Conservation (phyloP, 805 yeast genomes). For the Sporopachydermia lactativora region DNA sequence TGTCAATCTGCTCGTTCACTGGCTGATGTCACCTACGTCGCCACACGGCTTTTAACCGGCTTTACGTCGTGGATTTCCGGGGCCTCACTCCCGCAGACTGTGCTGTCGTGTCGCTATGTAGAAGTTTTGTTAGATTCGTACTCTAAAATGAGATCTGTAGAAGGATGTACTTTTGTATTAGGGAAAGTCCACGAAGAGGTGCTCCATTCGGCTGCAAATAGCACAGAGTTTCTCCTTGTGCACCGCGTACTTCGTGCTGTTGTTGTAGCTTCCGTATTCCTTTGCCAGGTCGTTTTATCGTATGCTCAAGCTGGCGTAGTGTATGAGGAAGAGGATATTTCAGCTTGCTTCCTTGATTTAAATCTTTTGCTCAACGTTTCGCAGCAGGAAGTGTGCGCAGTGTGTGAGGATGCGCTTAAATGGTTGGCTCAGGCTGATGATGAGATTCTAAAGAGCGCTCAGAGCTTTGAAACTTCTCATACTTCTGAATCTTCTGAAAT, state of each 20-base stretch:
- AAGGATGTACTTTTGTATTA: slow-evolving; percentile 8
- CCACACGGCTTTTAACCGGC: slow-evolving; percentile 38
- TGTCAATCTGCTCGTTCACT: slow-evolving; percentile 23
- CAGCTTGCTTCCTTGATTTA: slow-evolving; percentile 22
- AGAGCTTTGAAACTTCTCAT: no score
- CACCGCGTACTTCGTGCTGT: slow-evolving; percentile 38
- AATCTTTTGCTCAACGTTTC: not conserved
- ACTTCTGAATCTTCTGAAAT: not conserved
- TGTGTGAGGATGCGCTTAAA: not conserved
- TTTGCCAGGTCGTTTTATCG: slow-evolving; percentile 31
- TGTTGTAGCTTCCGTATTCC: slow-evolving; percentile 37
- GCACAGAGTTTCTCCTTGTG: slow-evolving; percentile 18
- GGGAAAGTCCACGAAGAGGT: not conserved
- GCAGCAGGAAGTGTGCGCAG: not conserved
- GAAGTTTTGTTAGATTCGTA: slow-evolving; percentile 38
- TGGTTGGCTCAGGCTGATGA: no score
- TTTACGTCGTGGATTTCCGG: slow-evolving; percentile 67
- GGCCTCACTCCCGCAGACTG: slow-evolving; percentile 59
- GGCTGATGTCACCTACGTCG: slow-evolving; percentile 32
- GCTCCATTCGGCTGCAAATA: slow-evolving; percentile 3
- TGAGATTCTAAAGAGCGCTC: no score
- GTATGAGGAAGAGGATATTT: slow-evolving; percentile 65
- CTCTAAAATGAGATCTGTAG: slow-evolving; percentile 13
- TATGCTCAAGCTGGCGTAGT: slow-evolving; percentile 44
- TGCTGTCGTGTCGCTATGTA: slow-evolving; percentile 62